Conservation (phyloP, 164 flowering plant species). For the Berberis vulgaris region DNA sequence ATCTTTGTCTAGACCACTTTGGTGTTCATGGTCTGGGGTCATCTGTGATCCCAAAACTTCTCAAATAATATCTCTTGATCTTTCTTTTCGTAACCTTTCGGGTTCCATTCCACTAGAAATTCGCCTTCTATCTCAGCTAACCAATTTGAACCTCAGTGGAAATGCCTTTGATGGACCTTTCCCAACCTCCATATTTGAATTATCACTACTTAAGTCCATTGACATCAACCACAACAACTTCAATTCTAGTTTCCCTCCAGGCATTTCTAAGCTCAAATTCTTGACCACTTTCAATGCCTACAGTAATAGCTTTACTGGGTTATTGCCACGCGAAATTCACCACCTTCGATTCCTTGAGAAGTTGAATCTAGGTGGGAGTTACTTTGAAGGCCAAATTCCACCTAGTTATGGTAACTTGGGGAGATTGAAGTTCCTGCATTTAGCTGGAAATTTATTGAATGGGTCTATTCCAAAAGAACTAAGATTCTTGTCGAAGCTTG, state of each 20-base stretch:
- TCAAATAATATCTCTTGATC: conserved; percentile 48
- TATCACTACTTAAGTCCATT: conserved; percentile 37
- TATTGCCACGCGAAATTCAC: conserved; percentile 49
- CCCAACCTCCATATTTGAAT: conserved; percentile 40
- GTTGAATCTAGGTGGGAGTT: conserved; percentile 92
- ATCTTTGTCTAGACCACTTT: conserved; percentile 21
- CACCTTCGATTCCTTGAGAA: conserved; percentile 38
- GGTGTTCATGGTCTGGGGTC: conserved; percentile 93
- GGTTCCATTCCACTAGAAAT: conserved; percentile 52
- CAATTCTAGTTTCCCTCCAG: conserved; percentile 56
- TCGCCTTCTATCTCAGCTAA: conserved; percentile 30
- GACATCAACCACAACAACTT: conserved; percentile 81
- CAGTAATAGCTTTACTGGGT: conserved; percentile 82
- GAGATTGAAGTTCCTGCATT: conserved; percentile 39
- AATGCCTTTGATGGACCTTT: conserved; percentile 65
- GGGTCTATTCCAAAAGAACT: conserved; percentile 61
- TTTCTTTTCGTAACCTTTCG: conserved; percentile 68
- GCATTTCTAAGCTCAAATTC: conserved; percentile 47
- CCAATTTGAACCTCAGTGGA: conserved; percentile 57
- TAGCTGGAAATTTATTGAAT: conserved; percentile 55
- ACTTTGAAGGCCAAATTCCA: conserved; percentile 66
- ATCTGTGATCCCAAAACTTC: conserved; percentile 34
- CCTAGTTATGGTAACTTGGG: conserved; percentile 36
- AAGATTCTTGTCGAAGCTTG: conserved; percentile 34
- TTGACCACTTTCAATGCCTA: conserved; percentile 49